phyloP scores from a whole-genome alignment of 306 rosid genomes.

The Rosa persica region DNA sequence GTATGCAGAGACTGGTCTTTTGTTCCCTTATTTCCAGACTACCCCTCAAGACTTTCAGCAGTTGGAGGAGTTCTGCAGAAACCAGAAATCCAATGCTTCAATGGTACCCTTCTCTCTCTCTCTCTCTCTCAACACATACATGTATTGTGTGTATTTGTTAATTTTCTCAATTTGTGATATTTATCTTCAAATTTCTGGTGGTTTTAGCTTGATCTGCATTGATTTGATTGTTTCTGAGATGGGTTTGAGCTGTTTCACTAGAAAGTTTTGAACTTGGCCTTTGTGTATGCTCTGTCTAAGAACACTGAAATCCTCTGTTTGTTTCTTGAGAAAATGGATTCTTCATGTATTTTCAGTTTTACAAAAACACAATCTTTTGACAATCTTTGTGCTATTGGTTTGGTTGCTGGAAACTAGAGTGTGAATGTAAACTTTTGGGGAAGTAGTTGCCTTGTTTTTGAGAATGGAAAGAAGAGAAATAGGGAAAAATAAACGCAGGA shows the following conservation, averaged over 20 bases:
- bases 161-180: neutral
- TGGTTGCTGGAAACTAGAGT: conserved; percentile 23
- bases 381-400: neutral
- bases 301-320: conserved; percentile 7
- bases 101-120: conserved; percentile 35
- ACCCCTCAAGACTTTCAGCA: conserved; percentile 75
- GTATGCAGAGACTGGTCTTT: conserved; percentile 75
- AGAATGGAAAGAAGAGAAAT: conserved; percentile 18
- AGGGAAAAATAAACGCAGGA: neutral
- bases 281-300: neutral
- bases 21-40: conserved; percentile 66
- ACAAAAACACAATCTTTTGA: neutral
- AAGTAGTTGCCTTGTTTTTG: neutral
- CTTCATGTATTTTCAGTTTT: conserved; percentile 1
- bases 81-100: conserved; percentile 59
- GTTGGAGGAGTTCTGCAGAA: conserved; percentile 71
- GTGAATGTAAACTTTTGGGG: neutral
- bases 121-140: neutral
- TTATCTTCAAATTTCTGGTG: conserved; percentile 10
- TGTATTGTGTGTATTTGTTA: neutral
- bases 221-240: conserved; percentile 23
- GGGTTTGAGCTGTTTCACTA: conserved; percentile 17
- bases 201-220: conserved; percentile 37
- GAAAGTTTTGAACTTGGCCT: conserved; percentile 10
- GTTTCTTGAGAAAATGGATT: conserved; percentile 28